These are phyloP conservation scores for Lecanoromycetidae sp. DNA, from an alignment of 2,329 filamentous ascomycete genomes.

Conservation along the genomic window DNA sequence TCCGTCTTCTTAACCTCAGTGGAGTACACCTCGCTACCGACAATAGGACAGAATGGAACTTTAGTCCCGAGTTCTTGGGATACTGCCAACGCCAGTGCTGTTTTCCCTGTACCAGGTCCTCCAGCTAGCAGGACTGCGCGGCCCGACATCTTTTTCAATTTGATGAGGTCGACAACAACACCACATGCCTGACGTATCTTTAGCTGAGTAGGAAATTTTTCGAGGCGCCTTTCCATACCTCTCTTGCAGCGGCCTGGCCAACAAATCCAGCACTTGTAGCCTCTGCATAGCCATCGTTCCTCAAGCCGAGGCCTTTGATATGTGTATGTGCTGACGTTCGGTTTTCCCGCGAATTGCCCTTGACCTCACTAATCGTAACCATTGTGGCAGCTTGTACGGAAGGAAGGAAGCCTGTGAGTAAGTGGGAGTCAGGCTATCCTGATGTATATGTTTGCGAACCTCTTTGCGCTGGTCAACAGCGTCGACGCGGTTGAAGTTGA, in stretches of 20 bases:
- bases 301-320: constrained; percentile 87
- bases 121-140: constrained; percentile 86
- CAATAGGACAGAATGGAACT: constrained; percentile 96
- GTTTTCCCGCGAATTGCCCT: constrained; percentile 88
- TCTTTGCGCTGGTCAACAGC: too few relatives aligned
- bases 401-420: neutral
- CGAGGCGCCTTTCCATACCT: constrained; percentile 44
- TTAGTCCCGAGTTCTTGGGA: constrained; percentile 96
- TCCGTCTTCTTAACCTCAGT: constrained; percentile 99
- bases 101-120: constrained; percentile 94
- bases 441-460: neutral
- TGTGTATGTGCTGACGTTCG: constrained; percentile 94
- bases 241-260: constrained; percentile 74
- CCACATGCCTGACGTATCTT: constrained; percentile 61
- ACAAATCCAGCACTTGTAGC: constrained; percentile 72
- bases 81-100: constrained; percentile 84
- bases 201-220: neutral
- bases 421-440: too few relatives aligned
- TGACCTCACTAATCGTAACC: constrained; percentile 89
- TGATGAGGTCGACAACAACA: constrained; percentile 90
- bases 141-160: constrained; percentile 94
- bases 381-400: constrained; percentile 32
- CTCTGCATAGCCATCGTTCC: constrained; percentile 74
- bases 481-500: neutral
- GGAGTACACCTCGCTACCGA: constrained; percentile 95